Evolutionary conservation across 345 rosid species (phyloP).

Genomic region (Euclidium syriacum): DNA sequence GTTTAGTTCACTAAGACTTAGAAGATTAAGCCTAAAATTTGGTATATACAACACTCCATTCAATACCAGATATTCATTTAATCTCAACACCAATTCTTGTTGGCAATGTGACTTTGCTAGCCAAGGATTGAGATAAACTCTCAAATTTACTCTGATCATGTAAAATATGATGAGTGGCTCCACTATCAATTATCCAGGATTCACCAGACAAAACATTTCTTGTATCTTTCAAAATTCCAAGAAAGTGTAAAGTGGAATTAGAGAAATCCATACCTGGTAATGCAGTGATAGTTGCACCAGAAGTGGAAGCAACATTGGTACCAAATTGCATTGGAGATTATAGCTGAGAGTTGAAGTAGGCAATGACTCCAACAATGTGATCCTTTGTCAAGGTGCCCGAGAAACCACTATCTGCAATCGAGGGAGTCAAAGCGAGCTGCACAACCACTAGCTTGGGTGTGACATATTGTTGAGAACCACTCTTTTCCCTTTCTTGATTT

Average conservation of each 20-base stretch:
- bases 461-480: too few species aligned
- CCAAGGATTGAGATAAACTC: rapidly evolving
- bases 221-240: not conserved
- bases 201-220: not conserved
- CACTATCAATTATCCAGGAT: not conserved
- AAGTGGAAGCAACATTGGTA: rapidly evolving
- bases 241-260: not conserved
- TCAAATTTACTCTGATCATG: not conserved
- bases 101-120: not conserved
- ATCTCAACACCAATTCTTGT: not conserved
- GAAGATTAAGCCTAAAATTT: not conserved
- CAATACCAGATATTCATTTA: not conserved
- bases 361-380: not conserved
- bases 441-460: too few species aligned
- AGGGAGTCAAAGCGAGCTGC: too few species aligned
- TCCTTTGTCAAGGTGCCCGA: too few species aligned
- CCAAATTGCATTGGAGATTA: rapidly evolving
- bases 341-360: not conserved
- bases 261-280: not conserved
- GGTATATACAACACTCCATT: not conserved
- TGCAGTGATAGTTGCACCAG: not conserved
- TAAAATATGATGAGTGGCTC: not conserved
- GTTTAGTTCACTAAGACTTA: not conserved
- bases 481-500: too few species aligned
- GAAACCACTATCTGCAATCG: too few species aligned